Evolutionary conservation across 768 basidiomycete genomes (phyloP).

Genomic region (Dacryopinax primogenitus): DNA sequence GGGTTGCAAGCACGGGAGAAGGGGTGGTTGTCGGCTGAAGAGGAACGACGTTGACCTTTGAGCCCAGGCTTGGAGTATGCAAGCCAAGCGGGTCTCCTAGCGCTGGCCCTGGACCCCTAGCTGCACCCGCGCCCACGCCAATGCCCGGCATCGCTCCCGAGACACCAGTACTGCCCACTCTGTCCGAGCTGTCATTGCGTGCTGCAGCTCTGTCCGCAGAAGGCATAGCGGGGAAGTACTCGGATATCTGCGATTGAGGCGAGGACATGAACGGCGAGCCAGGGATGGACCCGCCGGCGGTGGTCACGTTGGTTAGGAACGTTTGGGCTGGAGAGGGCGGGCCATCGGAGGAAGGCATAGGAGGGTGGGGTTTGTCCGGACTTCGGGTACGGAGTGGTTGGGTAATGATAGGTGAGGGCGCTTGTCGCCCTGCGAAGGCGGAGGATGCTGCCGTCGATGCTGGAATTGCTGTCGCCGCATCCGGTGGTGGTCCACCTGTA

Average conservation of each 20-base stretch:
- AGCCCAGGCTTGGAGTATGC: not conserved
- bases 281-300: no score
- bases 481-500: not conserved
- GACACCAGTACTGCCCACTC: no score
- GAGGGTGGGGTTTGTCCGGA: conserved; percentile 1
- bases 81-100: not conserved
- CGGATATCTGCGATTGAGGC: conserved; percentile 1
- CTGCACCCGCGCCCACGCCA: no score
- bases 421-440: not conserved
- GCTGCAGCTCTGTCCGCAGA: not conserved
- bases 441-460: not conserved
- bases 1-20: not conserved
- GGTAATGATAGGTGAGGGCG: not conserved
- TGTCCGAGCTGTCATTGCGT: not conserved
- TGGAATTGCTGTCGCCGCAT: not conserved
- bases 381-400: not conserved
- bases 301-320: not conserved
- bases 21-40: not conserved
- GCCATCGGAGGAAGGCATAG: not conserved
- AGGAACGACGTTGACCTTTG: not conserved
- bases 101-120: not conserved
- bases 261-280: not conserved
- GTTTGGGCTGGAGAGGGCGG: not conserved
- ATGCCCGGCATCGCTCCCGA: no score
- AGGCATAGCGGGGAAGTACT: not conserved